phyloP scores from a whole-genome alignment of 2,329 filamentous ascomycete species.

The Neocatenulostroma microsporum region DNA sequence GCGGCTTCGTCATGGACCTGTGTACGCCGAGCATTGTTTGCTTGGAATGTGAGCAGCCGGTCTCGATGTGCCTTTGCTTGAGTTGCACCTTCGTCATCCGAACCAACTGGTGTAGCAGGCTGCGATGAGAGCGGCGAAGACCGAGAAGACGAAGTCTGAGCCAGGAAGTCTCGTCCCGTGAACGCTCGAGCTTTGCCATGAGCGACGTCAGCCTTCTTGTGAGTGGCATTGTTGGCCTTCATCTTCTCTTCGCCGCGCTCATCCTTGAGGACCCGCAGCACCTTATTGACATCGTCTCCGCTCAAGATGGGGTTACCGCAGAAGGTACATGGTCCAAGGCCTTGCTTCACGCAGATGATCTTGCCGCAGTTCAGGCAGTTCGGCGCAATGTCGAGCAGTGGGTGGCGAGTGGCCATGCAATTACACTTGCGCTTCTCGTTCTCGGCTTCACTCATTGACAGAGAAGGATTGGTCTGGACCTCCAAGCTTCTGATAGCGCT shows the following conservation, averaged over 20 bases:
- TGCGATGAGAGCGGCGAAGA: constrained; percentile 29
- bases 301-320: constrained; percentile 70
- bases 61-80: constrained; percentile 73
- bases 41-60: constrained; percentile 71
- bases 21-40: constrained; percentile 75
- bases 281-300: constrained; percentile 66
- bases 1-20: constrained; percentile 80
- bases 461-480: constrained; percentile 77
- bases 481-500: constrained; percentile 84
- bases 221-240: constrained; percentile 65
- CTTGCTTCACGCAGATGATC: constrained; percentile 90
- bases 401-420: constrained; percentile 81
- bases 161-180: constrained; percentile 31
- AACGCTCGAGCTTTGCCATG: constrained; percentile 29
- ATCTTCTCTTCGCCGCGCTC: constrained; percentile 83
- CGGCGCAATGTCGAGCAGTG: constrained; percentile 80
- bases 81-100: constrained; percentile 49
- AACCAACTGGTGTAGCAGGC: constrained; percentile 19
- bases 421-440: constrained; percentile 62
- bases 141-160: constrained; percentile 27
- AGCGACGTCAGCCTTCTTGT: constrained; percentile 59
- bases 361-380: constrained; percentile 93
- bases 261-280: constrained; percentile 74
- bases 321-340: constrained; percentile 87
- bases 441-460: constrained; percentile 41